Evolutionary conservation across 2,329 filamentous ascomycete species (phyloP).

Genomic region (Cercospora canescens): DNA sequence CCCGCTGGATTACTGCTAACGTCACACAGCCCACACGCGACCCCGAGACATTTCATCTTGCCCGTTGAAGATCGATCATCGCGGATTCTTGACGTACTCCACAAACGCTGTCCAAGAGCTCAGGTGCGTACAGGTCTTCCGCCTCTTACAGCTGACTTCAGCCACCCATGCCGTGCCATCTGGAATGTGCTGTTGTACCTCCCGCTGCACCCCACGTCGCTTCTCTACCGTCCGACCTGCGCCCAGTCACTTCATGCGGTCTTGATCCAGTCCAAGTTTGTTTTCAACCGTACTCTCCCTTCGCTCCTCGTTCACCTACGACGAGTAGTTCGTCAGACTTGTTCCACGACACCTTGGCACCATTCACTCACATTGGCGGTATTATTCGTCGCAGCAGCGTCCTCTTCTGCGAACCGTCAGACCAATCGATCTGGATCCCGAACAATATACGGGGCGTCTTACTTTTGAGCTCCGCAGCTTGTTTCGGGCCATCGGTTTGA

Average conservation of each 20-base stretch:
- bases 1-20: constrained; percentile 6
- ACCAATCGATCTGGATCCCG: constrained; percentile 12
- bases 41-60: neutral
- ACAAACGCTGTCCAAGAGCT: constrained; percentile 4
- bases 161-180: constrained; percentile 1
- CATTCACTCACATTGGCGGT: neutral
- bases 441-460: constrained; percentile 1
- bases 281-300: constrained; percentile 5
- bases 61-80: neutral
- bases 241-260: constrained; percentile 1
- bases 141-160: constrained; percentile 3
- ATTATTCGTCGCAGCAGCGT: constrained; percentile 9
- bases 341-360: neutral
- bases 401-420: constrained; percentile 15
- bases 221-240: neutral
- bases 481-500: constrained; percentile 10
- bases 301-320: constrained; percentile 1
- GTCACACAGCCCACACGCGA: constrained; percentile 9
- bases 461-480: constrained; percentile 12
- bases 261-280: constrained; percentile 4
- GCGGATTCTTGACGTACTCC: neutral
- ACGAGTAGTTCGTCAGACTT: neutral
- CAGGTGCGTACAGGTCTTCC: constrained; percentile 10
- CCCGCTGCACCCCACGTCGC: neutral
- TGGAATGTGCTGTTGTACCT: constrained; percentile 4